A percentile compares a stretch with the other conserved stretches of the same genome.
Evolutionary conservation across 148 eudicot genomes (phyloP).

Genomic region (Vaccinium macrocarpon): DNA sequence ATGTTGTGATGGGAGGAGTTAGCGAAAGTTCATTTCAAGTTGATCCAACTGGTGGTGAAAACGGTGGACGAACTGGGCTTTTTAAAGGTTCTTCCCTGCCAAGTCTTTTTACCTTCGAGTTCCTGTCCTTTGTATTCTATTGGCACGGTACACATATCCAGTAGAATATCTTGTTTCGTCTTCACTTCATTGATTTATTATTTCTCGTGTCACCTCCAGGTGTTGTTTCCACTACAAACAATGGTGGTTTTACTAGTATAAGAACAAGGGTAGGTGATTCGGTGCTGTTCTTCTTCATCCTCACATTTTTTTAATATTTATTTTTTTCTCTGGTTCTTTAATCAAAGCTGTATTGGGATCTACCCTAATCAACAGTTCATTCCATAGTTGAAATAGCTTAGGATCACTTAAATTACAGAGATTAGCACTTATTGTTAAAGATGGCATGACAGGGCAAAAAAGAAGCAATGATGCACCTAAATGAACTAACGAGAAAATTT

Average conservation of each 20-base stretch:
- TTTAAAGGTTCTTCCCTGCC: slow-evolving; percentile 64
- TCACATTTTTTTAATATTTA: background rate
- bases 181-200: background rate
- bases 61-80: slow-evolving; percentile 73
- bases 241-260: slow-evolving; percentile 89
- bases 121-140: background rate
- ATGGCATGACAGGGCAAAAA: background rate
- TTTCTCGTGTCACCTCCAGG: slow-evolving; percentile 44
- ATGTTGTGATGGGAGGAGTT: slow-evolving; percentile 98
- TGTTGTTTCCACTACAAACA: slow-evolving; percentile 81
- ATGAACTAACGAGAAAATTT: background rate
- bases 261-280: slow-evolving; percentile 66
- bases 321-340: background rate
- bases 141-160: background rate
- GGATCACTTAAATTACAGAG: background rate
- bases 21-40: slow-evolving; percentile 77
- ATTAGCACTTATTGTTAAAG: background rate
- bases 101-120: background rate
- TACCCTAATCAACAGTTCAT: background rate
- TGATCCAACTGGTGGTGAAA: slow-evolving; percentile 80
- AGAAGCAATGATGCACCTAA: background rate
- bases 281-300: too few relatives aligned
- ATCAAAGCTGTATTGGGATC: background rate
- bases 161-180: background rate
- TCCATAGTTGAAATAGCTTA: background rate